A percentile compares a stretch with the other conserved stretches of the same genome.
Evolutionary conservation across 192 early-diverging fungal species (phyloP).

Genomic region (Backusella tuberculispora): DNA sequence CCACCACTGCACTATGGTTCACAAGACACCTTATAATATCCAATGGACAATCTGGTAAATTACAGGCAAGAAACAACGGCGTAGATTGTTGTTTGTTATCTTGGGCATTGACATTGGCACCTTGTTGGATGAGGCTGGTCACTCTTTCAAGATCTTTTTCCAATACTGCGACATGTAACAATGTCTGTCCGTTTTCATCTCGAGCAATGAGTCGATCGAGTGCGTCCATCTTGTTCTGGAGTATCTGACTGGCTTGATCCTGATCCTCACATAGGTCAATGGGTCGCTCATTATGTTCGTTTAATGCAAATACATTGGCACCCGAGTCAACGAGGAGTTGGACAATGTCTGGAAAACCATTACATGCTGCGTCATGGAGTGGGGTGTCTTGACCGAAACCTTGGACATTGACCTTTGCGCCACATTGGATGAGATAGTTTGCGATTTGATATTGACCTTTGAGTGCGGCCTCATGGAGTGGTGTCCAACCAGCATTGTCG

Average conservation of each 20-base stretch:
- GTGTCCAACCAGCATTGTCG: slow-evolving; percentile 68
- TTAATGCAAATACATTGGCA: slow-evolving; percentile 58
- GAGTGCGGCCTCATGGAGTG: slow-evolving; percentile 60
- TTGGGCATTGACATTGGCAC: slow-evolving; percentile 67
- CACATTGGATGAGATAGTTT: slow-evolving; percentile 53
- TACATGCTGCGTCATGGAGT: slow-evolving; percentile 62
- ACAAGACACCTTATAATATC: slow-evolving; percentile 50
- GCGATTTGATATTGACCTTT: slow-evolving; percentile 51
- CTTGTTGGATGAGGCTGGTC: slow-evolving; percentile 55
- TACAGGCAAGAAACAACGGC: slow-evolving; percentile 50
- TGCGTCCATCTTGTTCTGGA: slow-evolving; percentile 36
- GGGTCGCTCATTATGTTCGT: slow-evolving; percentile 41
- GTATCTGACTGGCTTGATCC: slow-evolving; percentile 38
- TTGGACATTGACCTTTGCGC: slow-evolving; percentile 58
- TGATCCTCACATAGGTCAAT: slow-evolving; percentile 49
- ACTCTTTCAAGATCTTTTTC: slow-evolving; percentile 55
- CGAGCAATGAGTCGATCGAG: slow-evolving; percentile 41
- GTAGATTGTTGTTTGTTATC: slow-evolving; percentile 69
- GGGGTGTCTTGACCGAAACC: slow-evolving; percentile 70
- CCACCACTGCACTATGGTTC: slow-evolving; percentile 60
- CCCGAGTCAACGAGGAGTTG: slow-evolving; percentile 54
- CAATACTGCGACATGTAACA: slow-evolving; percentile 49
- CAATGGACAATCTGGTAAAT: slow-evolving; percentile 44
- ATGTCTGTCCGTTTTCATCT: slow-evolving; percentile 53
- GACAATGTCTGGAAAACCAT: slow-evolving; percentile 49